Evolutionary conservation across 202 grass and related monocot genomes (phyloP).

Genomic region (Setaria viridis): DNA sequence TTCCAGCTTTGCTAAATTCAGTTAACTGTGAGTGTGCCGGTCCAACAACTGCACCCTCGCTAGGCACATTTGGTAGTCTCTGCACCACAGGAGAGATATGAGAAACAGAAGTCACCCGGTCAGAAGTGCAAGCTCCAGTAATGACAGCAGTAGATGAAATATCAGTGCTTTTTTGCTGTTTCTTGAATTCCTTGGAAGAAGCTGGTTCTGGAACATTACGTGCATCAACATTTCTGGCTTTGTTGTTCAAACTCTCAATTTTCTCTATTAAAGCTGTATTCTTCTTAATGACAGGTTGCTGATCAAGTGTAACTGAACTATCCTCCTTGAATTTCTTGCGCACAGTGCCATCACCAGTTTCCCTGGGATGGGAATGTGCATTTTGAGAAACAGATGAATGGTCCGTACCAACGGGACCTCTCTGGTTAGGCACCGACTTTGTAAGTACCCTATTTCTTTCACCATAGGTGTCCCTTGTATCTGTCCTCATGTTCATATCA

Average conservation of each 20-base stretch:
- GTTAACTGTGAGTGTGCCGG: conserved; percentile 42
- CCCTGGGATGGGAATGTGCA: conserved; percentile 37
- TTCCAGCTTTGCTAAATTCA: conserved; percentile 49
- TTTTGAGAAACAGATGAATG: conserved; percentile 36
- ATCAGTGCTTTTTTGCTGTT: conserved; percentile 49
- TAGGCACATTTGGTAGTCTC: conserved; percentile 8
- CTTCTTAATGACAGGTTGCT: conserved; percentile 72
- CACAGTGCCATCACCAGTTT: conserved; percentile 52
- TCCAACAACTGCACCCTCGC: conserved; percentile 40
- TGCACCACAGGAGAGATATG: conserved; percentile 37
- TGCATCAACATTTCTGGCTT: conserved; percentile 68
- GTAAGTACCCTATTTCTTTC: conserved; percentile 54
- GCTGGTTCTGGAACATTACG: conserved; percentile 49
- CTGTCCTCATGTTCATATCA: conserved; percentile 44
- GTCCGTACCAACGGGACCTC: conserved; percentile 30
- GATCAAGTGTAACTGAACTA: conserved; percentile 41
- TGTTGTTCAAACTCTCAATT: conserved; percentile 92
- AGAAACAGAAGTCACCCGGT: conserved; percentile 27
- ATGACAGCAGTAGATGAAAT: conserved; percentile 33
- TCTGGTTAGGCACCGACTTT: conserved; percentile 45
- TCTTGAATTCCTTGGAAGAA: conserved; percentile 59
- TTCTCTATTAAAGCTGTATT: conserved; percentile 85
- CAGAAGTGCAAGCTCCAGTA: conserved; percentile 36
- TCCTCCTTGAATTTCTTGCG: conserved; percentile 51
- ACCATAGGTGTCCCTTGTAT: conserved; percentile 31